Conservation (phyloP, 106 monocot species). For the Xerophyta viscosa region DNA sequence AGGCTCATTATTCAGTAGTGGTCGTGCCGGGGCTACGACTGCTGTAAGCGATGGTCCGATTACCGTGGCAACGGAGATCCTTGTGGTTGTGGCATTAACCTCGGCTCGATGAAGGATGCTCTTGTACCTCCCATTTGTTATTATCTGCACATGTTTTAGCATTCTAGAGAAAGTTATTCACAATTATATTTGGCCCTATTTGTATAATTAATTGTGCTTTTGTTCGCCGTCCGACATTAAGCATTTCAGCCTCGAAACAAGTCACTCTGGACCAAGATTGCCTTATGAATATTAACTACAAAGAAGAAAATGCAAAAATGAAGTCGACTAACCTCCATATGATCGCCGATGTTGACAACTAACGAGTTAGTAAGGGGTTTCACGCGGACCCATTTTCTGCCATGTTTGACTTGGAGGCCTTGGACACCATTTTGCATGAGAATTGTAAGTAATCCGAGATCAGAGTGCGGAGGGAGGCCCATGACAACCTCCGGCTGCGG, state of each 20-base stretch:
- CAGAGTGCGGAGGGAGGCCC: slow-evolving; percentile 94
- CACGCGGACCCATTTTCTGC: slow-evolving; percentile 56
- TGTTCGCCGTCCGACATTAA: too few relatives aligned
- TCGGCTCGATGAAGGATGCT: slow-evolving; percentile 77
- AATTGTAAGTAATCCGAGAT: slow-evolving; percentile 79
- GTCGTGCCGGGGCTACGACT: not conserved
- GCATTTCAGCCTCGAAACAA: too few relatives aligned
- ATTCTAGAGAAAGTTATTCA: too few relatives aligned
- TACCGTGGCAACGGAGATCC: slow-evolving; percentile 54
- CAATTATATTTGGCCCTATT: not conserved
- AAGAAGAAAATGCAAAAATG: not conserved
- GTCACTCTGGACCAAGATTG: too few relatives aligned
- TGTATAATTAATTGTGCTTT: too few relatives aligned
- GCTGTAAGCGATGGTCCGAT: slow-evolving; percentile 34
- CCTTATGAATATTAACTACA: not conserved
- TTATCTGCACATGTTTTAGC: slow-evolving; percentile 64
- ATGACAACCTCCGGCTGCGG: slow-evolving; percentile 73
- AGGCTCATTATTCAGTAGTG: not conserved
- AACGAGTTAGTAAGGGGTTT: slow-evolving; percentile 41
- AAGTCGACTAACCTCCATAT: slow-evolving; percentile 49
- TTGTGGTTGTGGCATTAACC: slow-evolving; percentile 40
- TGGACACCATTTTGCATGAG: slow-evolving; percentile 60
- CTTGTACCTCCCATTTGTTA: slow-evolving; percentile 82
- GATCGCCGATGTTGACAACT: slow-evolving; percentile 79
- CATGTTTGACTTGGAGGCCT: slow-evolving; percentile 62